Base-by-base conservation (phyloP, 306 rosid genomes). In the Malus fusca region DNA sequence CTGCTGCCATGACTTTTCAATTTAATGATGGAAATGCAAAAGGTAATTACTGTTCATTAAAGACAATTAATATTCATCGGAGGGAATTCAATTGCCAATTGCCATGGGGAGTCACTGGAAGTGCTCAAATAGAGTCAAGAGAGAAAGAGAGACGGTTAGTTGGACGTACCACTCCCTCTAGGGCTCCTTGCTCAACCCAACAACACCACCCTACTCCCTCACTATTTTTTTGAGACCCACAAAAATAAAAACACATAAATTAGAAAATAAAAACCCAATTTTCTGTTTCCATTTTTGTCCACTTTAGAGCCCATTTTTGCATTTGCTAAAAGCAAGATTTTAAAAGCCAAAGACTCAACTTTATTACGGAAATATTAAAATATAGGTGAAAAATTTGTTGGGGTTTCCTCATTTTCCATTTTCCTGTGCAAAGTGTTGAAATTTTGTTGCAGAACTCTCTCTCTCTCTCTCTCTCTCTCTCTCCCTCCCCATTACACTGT, bases 61-160 rank as follows among this genome's bases (percentile, higher is more conserved):
- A 31, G 0, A 5, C 1, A 31, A 0, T 4, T 31, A 33, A 1
- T 33, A 33, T 33, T 33, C 7, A 33, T 1, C 1, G 0, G 4
- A 5, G 0, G 1, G 37, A 4, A 33, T 33, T 33, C 4, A 33
- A 5, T 33, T 33, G 7, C 7, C 35, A 31, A 31, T 31, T 31
- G 1, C 35, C 6, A 31, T 31, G 35, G 0, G 6, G 5, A 4
- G 33, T 4, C 33, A 31, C 33, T 31, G 1, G 33, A 15, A 53
- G 11, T 30, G 33, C 33, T 33, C 35, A 33, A 33, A 30, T 75
- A 62, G 76, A 68, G 89, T 87, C 90, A 85, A 85, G 82, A 68
- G 59, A 65, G 64, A 85, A 84, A 68, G 59, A 69, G 64, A 83
- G 86, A 83, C 77, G 72, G 89, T 76, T 87, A 66, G 93, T 82